A percentile compares a stretch with the other conserved stretches of the same genome.
Evolutionary conservation across 345 rosid genomes (phyloP).

Genomic region (Geranium rotundifolium): DNA sequence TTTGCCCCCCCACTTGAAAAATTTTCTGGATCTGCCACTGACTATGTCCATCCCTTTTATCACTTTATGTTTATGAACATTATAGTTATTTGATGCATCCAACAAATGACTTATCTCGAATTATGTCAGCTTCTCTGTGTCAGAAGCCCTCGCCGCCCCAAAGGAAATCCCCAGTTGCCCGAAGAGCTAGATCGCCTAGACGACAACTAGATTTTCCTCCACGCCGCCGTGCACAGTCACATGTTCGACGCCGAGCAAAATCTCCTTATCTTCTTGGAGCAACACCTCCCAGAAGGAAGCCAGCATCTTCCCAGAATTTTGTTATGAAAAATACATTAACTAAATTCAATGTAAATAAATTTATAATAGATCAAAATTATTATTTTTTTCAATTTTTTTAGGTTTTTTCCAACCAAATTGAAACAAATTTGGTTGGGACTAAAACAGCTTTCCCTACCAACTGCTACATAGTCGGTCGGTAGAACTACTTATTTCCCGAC

Average conservation of each 20-base stretch:
- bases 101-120: not conserved
- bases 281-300: conserved; percentile 60
- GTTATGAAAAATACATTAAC: too few relatives aligned
- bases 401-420: too few relatives aligned
- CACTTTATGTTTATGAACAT: not conserved
- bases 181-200: conserved; percentile 83
- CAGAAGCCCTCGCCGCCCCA: conserved; percentile 74
- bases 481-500: too few relatives aligned
- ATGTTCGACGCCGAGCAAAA: conserved; percentile 54
- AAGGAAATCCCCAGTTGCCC: conserved; percentile 61
- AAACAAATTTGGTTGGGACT: too few relatives aligned
- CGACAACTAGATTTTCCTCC: conserved; percentile 65
- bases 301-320: conserved; percentile 68
- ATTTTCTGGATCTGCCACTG: too few relatives aligned
- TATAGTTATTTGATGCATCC: conserved; percentile 2
- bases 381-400: too few relatives aligned
- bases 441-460: too few relatives aligned
- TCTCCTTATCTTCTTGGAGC: conserved; percentile 74
- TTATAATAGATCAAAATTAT: too few relatives aligned
- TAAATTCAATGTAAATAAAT: too few relatives aligned
- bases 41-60: too few relatives aligned
- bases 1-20: too few relatives aligned
- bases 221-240: conserved; percentile 59
- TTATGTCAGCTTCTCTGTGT: conserved; percentile 54
- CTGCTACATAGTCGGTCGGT: too few relatives aligned